Base-by-base conservation (phyloP, 169 alveolate genomes). In the Plasmodium billcollinsi region DNA sequence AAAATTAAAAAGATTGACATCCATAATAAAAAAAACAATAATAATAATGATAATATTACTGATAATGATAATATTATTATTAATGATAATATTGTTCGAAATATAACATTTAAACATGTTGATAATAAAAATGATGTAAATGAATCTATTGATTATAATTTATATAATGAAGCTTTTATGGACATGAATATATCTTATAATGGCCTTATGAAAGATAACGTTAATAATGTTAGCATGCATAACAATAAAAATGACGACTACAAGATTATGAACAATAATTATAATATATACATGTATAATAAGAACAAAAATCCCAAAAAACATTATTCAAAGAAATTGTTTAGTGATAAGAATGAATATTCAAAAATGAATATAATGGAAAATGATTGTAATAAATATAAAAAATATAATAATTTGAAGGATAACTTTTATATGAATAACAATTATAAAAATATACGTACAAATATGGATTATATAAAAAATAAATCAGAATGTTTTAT, bases 321-420 rank as follows among this genome's bases (percentile, higher is more conserved):
- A 29, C 26, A 4, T 14, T 26, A 52, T 49, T 58, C 56, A 20
- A 56, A 43, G 56, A 74, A 50, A 74, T 24, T 74, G 29, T 1
- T 71, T 8, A 18, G 26, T 29, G 83, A 45, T 21, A 83, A 69
- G 45, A 83, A 29, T 26, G 83, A 43, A 45, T 26, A n/a, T 70
- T 43, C 54, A 4, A 43, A 67, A 49, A 56, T 21, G 18, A 39
- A 45, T 20, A 58, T 62, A 69, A 21, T 83, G 29, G 65, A 67
- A 49, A 83, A 63, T 63, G 63, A 83, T 15, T 24, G 85, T 43
- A 69, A 45, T 54, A 83, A 83, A 47, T 67, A 24, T 12, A 83
- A 83, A 54, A 83, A 83, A 66, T 83, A 83, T 62, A 83, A 83
- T 24, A 70, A 83, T 45, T 72, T 83, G 73, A 83, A 83, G 24